These are phyloP conservation scores for Begonia peltatifolia DNA, from an alignment of 306 rosid species.

Conservation along the genomic window DNA sequence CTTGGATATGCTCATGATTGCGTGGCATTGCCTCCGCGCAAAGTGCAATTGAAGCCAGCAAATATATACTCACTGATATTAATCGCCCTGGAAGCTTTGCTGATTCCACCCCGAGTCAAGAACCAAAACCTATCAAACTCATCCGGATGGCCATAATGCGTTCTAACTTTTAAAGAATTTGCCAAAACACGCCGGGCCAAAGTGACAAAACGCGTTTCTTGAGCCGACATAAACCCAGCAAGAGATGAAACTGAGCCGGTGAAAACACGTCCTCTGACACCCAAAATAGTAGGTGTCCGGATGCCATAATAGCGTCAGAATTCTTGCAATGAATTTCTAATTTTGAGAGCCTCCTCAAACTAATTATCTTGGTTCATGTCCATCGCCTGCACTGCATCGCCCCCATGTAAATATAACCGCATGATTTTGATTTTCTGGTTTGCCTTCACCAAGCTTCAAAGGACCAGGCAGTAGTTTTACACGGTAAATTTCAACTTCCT, in stretches of 20 bases:
- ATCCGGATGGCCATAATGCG: slow-evolving; percentile 98
- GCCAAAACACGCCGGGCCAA: slow-evolving; percentile 85
- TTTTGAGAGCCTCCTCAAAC: slow-evolving; percentile 89
- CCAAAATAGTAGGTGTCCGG: slow-evolving; percentile 71
- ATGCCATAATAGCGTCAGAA: slow-evolving; percentile 41
- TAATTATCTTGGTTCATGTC: slow-evolving; percentile 95
- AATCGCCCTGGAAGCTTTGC: slow-evolving; percentile 87
- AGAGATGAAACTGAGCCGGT: slow-evolving; percentile 91
- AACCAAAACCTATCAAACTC: slow-evolving; percentile 83
- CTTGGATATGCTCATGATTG: slow-evolving; percentile 93
- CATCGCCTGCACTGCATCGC: slow-evolving; percentile 87
- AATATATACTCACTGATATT: slow-evolving; percentile 88
- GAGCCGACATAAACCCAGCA: slow-evolving; percentile 96
- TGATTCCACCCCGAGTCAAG: slow-evolving; percentile 82
- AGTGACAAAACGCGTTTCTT: slow-evolving; percentile 85
- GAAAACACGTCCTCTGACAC: slow-evolving; percentile 81
- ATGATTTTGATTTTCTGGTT: slow-evolving; percentile 93
- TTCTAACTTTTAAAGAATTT: slow-evolving; percentile 65
- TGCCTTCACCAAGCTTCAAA: slow-evolving; percentile 79
- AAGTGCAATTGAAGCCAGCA: slow-evolving; percentile 79
- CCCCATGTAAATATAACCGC: slow-evolving; percentile 84
- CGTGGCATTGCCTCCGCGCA: slow-evolving; percentile 77
- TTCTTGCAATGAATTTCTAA: slow-evolving; percentile 71
- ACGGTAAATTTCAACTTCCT: slow-evolving; percentile 72
- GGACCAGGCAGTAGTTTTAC: slow-evolving; percentile 87